Evolutionary conservation across 768 basidiomycete genomes (phyloP), one percentile per base, ranked within the genome.

Genomic region (Kwoniella newhampshirensis): DNA sequence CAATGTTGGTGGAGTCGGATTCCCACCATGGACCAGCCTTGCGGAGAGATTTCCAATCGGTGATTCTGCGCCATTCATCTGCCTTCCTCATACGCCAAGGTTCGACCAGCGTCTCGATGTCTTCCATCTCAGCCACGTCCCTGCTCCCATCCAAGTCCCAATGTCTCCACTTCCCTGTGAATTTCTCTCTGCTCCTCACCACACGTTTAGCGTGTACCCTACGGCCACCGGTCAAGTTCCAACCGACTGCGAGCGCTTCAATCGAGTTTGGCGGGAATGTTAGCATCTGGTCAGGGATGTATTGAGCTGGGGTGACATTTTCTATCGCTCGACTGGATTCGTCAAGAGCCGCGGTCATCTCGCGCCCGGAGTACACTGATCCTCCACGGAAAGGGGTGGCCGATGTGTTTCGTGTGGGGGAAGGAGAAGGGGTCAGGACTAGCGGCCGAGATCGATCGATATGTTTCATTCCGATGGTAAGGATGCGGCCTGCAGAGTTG

Each of bases 241-340:
- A 76, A 11, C 71, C 75, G 4, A 76, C 70, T 2, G 71, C 66
- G 2, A 62, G 43, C 11, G 71, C 71, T 8, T 55, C 41, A 4
- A 64, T 54, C 8, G 70, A 67, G 36, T 69, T 72, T 1, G 71
- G 69, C 3, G 75, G 71, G 45, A 54, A 71, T 17, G 57, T 40
- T 1, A 76, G 63, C 75, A 76, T 75, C 28, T 68, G 60, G 28
- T 72, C 66, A 5, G 75, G 75, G 17, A 76, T 73, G 13, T 59
- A 42, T 9, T 54, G 44, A 2, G 58, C 20, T 0, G 75, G 67
- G 6, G 54, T 60, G 12, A 75, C 15, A 7, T 65, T 52, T 17
- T 56, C 47, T 5, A 50, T 32, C 27, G 53, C 40, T 44, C 53
- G 21, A 7, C n/a, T n/a, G 6, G 45, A 44, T 20, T 65, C 67